phyloP scores from a whole-genome alignment of 352 stramenopile genomes.

The Plasmopara muralis region DNA sequence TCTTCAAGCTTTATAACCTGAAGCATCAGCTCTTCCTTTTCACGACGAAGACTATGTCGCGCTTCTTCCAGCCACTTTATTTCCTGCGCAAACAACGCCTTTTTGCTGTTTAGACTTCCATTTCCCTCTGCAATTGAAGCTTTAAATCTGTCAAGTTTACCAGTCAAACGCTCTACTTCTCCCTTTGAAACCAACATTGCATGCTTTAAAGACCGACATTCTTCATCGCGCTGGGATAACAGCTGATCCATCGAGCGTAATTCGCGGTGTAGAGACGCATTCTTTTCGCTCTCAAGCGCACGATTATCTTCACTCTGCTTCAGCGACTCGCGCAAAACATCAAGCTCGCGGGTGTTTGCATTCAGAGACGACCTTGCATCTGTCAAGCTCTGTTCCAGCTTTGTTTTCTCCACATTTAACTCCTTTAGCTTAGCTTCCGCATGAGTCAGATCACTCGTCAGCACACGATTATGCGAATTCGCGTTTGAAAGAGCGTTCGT shows the following conservation, averaged over 20 bases:
- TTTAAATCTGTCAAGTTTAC: conserved; percentile 28
- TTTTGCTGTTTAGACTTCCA: conserved; percentile 15
- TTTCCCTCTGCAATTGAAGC: conserved; percentile 5
- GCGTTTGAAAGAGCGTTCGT: conserved; percentile 72
- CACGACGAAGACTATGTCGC: conserved; percentile 40
- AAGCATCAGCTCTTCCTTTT: conserved; percentile 49
- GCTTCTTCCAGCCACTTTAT: conserved; percentile 74
- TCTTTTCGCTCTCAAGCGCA: conserved; percentile 61
- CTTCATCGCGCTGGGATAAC: conserved; percentile 59
- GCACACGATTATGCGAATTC: conserved; percentile 68
- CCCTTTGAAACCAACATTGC: conserved; percentile 44
- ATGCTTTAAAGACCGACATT: conserved; percentile 55
- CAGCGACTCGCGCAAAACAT: conserved; percentile 50
- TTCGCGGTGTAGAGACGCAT: conserved; percentile 58
- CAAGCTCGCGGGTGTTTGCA: conserved; percentile 41
- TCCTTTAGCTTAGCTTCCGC: conserved; percentile 54
- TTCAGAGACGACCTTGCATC: conserved; percentile 36
- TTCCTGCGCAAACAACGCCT: conserved; percentile 45
- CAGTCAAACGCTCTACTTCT: conserved; percentile 48
- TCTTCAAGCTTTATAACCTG: conserved; percentile 58
- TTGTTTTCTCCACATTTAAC: conserved; percentile 23
- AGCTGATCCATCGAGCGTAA: conserved; percentile 67
- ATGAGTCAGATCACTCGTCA: conserved; percentile 49
- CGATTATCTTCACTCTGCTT: conserved; percentile 49
- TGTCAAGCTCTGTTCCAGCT: conserved; percentile 37